phyloP scores from a whole-genome alignment of 306 rosid genomes.

The Styphnolobium japonicum region DNA sequence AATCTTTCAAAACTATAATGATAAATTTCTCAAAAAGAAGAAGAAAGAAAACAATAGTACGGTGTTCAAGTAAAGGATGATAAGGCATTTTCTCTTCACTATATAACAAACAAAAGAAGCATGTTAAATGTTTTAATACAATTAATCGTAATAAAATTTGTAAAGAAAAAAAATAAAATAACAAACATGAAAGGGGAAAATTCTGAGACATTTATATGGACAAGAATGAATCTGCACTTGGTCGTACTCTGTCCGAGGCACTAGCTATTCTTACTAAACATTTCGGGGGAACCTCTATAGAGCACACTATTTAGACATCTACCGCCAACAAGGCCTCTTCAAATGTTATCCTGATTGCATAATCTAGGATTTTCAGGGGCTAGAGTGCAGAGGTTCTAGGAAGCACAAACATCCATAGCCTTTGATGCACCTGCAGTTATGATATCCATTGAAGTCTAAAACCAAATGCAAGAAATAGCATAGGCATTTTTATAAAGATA shows the following conservation, averaged over 20 bases:
- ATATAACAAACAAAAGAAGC: conserved; percentile 21
- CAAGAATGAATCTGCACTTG: conserved; percentile 36
- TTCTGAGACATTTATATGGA: conserved; percentile 34
- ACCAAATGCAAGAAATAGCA: conserved; percentile 15
- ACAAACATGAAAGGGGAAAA: conserved; percentile 13
- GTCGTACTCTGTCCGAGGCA: conserved; percentile 15
- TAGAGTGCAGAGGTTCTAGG: conserved; percentile 2
- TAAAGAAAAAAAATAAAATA: neutral
- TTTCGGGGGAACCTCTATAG: conserved; percentile 6
- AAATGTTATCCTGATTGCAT: conserved; percentile 1
- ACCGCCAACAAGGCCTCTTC: conserved; percentile 17
- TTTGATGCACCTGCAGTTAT: conserved; percentile 38
- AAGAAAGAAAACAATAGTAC: neutral
- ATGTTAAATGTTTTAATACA: conserved; percentile 21
- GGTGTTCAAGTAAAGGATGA: neutral
- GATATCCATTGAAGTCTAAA: conserved; percentile 1
- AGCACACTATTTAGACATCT: conserved; percentile 25
- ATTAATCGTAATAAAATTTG: conserved; percentile 7
- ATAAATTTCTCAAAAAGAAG: neutral
- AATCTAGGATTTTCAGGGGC: neutral
- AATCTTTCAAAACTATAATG: too few relatives aligned
- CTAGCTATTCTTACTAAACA: conserved; percentile 19
- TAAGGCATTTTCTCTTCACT: conserved; percentile 24
- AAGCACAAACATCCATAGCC: conserved; percentile 21
- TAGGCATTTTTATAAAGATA: neutral